Conservation (phyloP, 345 rosid genomes). For the Citrus trifoliata region DNA sequence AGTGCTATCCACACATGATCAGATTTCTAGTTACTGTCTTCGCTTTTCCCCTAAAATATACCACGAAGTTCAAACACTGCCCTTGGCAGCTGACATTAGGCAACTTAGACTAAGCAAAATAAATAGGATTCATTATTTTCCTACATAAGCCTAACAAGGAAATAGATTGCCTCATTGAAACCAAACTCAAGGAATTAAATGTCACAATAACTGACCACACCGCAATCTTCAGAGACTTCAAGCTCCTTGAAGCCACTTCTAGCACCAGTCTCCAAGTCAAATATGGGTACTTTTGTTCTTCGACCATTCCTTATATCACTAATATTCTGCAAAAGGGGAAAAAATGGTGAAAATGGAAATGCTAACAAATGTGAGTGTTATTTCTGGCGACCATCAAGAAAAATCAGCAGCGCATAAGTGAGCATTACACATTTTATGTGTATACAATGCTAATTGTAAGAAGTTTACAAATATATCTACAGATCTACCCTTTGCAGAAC, state of each 20-base stretch:
- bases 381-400: background rate
- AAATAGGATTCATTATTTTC: background rate
- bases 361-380: background rate
- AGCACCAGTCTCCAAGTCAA: conserved; percentile 88
- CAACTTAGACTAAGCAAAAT: background rate
- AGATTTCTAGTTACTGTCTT: background rate
- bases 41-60: background rate
- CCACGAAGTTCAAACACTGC: background rate
- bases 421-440: background rate
- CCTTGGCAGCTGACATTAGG: background rate
- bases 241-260: conserved; percentile 90
- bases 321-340: conserved; percentile 64
- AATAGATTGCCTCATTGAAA: background rate
- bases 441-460: background rate
- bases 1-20: background rate
- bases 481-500: background rate
- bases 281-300: conserved; percentile 77
- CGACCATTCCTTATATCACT: conserved; percentile 60
- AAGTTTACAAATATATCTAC: background rate
- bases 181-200: background rate
- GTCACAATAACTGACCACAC: conserved; percentile 62
- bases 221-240: conserved; percentile 92
- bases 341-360: conserved; percentile 13
- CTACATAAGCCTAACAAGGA: background rate
- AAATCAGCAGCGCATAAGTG: background rate